Evolutionary conservation across 2,329 filamentous ascomycete species (phyloP).

Genomic region (Colletotrichum chrysophilum): DNA sequence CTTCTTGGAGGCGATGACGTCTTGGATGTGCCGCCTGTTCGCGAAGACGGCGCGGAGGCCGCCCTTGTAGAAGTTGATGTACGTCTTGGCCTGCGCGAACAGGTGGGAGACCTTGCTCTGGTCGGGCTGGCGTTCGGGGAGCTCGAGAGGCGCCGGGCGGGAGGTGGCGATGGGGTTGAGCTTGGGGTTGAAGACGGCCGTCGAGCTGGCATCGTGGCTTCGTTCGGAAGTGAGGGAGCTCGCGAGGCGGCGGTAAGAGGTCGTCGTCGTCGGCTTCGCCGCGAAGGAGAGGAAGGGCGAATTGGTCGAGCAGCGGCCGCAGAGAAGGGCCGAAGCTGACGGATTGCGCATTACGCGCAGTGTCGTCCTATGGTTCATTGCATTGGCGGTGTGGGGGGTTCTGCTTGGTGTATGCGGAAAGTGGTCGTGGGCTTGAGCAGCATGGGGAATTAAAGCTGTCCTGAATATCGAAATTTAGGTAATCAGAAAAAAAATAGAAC

Average conservation of each 20-base stretch:
- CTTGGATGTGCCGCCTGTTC: constrained; percentile 63
- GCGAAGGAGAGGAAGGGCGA: neutral
- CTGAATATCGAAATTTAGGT: constrained; percentile 5
- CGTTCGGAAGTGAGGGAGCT: constrained; percentile 1
- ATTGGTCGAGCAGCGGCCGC: neutral
- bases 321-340: neutral
- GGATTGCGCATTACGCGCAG: constrained; percentile 22
- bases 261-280: neutral
- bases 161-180: constrained; percentile 78
- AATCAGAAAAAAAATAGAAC: neutral
- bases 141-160: constrained; percentile 70
- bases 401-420: neutral
- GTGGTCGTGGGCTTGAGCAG: neutral
- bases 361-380: constrained; percentile 21
- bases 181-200: constrained; percentile 9
- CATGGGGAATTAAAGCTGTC: neutral
- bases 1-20: constrained; percentile 48
- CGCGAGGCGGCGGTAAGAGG: constrained; percentile 4
- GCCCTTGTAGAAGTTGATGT: constrained; percentile 85
- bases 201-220: neutral
- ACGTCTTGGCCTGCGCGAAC: constrained; percentile 73
- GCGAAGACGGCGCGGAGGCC: constrained; percentile 77
- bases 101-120: constrained; percentile 46
- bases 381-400: neutral
- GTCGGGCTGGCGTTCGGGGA: constrained; percentile 59